Percentiles rank a stretch among this genome's conserved stretches.
Evolutionary conservation across 2,329 filamentous ascomycete genomes (phyloP).

Genomic region (Fonsecaea nubica): DNA sequence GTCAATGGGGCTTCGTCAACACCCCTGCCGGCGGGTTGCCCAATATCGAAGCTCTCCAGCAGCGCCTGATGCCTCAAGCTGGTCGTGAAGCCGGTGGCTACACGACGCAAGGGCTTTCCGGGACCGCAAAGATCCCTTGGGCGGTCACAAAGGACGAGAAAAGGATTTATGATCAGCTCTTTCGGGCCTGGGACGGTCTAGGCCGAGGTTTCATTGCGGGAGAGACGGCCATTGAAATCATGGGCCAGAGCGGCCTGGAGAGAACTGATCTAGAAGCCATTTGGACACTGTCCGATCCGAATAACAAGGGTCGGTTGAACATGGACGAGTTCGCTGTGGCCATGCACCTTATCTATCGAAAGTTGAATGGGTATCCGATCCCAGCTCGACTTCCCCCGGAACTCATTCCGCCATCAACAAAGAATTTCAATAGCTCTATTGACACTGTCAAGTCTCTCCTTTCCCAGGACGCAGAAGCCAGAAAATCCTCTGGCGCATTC

Average conservation of each 20-base stretch:
- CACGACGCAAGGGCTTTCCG: constrained; percentile 84
- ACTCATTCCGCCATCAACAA: constrained; percentile 90
- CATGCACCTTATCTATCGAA: constrained; percentile 98
- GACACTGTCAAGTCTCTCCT: constrained; percentile 90
- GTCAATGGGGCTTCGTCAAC: constrained; percentile 98
- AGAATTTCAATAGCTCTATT: constrained; percentile 91
- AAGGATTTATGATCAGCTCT: constrained; percentile 91
- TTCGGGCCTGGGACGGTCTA: constrained; percentile 95
- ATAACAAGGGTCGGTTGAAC: constrained; percentile 92
- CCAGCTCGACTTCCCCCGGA: constrained; percentile 87
- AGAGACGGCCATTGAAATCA: constrained; percentile 93
- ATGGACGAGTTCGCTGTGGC: constrained; percentile 97
- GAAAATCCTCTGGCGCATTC: constrained; percentile 87
- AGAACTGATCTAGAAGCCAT: constrained; percentile 88
- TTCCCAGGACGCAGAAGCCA: constrained; percentile 83
- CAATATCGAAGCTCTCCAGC: constrained; percentile 90
- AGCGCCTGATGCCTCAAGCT: constrained; percentile 96
- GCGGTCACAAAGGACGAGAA: constrained; percentile 99
- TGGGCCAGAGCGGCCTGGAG: constrained; percentile 92
- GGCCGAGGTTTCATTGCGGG: constrained; percentile 91
- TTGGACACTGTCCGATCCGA: constrained; percentile 92
- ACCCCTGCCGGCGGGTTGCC: constrained; percentile 86
- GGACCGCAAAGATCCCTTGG: constrained; percentile 96
- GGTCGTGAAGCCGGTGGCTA: constrained; percentile 80
- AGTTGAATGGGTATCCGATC: constrained; percentile 92